Percentiles rank a stretch among this genome's conserved stretches.
Evolutionary conservation across 495 filamentous ascomycete species (phyloP).

Genomic region (Neurospora cerealis): DNA sequence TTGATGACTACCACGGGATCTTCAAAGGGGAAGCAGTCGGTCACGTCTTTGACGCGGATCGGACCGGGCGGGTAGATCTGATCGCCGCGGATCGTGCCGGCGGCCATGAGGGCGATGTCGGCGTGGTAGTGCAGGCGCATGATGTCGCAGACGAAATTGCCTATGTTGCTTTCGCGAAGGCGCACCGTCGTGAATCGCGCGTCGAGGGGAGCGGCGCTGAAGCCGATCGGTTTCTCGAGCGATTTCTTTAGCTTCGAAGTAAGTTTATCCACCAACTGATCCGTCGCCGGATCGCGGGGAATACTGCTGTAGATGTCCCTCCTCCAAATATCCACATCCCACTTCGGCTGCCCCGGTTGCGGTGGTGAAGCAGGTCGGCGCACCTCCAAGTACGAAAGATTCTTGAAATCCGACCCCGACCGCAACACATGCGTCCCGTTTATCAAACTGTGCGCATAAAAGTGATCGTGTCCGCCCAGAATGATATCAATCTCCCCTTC

Average conservation of each 20-base stretch:
- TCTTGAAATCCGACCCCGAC: slow-evolving; percentile 82
- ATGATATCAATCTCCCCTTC: slow-evolving; percentile 63
- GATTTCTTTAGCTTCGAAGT: slow-evolving; percentile 62
- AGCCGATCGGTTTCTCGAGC: slow-evolving; percentile 75
- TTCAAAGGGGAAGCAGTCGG: slow-evolving; percentile 82
- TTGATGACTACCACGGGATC: slow-evolving; percentile 76
- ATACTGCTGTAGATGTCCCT: slow-evolving; percentile 61
- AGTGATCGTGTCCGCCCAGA: slow-evolving; percentile 84
- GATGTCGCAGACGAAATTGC: slow-evolving; percentile 83
- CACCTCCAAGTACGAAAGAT: slow-evolving; percentile 77
- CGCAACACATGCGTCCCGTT: slow-evolving; percentile 73
- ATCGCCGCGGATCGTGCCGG: slow-evolving; percentile 78
- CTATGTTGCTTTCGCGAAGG: slow-evolving; percentile 66
- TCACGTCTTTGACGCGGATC: slow-evolving; percentile 64
- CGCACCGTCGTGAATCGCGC: slow-evolving; percentile 78
- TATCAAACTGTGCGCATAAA: slow-evolving; percentile 63
- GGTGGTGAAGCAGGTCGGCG: slow-evolving; percentile 34
- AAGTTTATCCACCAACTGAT: slow-evolving; percentile 51
- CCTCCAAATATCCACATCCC: slow-evolving; percentile 70
- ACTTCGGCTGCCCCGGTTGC: slow-evolving; percentile 31
- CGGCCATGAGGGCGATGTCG: slow-evolving; percentile 77
- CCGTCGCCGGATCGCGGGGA: slow-evolving; percentile 46
- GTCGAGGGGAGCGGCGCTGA: slow-evolving; percentile 69
- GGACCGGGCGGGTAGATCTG: slow-evolving; percentile 79
- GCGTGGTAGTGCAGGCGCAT: slow-evolving; percentile 73